Evolutionary conservation across 495 filamentous ascomycete genomes (phyloP).

Genomic region (Penicillium daleae): DNA sequence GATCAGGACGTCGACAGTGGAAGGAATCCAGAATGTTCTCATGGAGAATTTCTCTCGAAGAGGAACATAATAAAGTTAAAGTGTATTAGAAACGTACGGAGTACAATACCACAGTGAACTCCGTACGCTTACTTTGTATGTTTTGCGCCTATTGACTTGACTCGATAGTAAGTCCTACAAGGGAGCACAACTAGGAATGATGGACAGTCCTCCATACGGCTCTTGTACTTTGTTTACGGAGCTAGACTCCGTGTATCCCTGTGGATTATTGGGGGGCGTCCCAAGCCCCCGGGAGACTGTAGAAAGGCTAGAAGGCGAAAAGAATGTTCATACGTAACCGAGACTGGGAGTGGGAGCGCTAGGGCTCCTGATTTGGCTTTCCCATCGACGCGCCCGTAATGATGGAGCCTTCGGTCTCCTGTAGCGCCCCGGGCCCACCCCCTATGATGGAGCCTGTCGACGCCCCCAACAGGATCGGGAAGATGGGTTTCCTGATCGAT

Average conservation of each 20-base stretch:
- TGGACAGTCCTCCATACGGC: neutral
- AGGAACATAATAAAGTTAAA: neutral
- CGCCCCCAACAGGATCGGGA: slow-evolving; percentile 21
- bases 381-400: slow-evolving; percentile 11
- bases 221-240: neutral
- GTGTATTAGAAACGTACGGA: neutral
- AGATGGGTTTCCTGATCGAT: slow-evolving; percentile 11
- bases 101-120: neutral
- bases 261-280: slow-evolving; percentile 2
- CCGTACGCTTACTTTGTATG: neutral
- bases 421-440: slow-evolving; percentile 19
- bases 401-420: slow-evolving; percentile 13
- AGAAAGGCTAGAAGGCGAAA: slow-evolving; percentile 46
- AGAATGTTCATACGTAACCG: slow-evolving; percentile 48
- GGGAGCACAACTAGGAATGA: neutral
- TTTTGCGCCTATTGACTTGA: neutral
- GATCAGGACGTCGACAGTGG: neutral
- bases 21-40: slow-evolving; percentile 29
- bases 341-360: slow-evolving; percentile 36
- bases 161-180: neutral
- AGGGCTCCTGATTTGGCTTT: slow-evolving; percentile 18
- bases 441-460: slow-evolving; percentile 25
- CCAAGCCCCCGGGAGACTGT: slow-evolving; percentile 29
- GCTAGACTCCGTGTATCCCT: neutral
- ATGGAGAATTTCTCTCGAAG: slow-evolving; percentile 12